Evolutionary conservation across 2,329 filamentous ascomycete genomes (phyloP).

Genomic region (Aspergillus pseudoviridinutans): DNA sequence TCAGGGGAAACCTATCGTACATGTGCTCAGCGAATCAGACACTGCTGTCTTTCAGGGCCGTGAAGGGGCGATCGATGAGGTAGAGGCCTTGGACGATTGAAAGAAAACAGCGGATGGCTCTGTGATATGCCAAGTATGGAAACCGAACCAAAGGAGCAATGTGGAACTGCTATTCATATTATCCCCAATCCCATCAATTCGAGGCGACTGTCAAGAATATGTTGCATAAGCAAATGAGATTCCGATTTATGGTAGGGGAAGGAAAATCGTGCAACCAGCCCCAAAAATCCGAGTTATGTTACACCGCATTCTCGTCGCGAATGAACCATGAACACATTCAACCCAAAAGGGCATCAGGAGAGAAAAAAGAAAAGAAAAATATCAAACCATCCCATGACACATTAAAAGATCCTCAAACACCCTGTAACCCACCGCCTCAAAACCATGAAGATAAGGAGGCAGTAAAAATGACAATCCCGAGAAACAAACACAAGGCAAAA

Average conservation of each 20-base stretch:
- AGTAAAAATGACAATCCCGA: constrained; percentile 41
- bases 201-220: neutral
- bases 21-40: constrained; percentile 66
- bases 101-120: neutral
- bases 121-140: neutral
- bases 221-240: constrained; percentile 20
- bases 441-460: constrained; percentile 41
- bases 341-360: constrained; percentile 32
- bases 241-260: constrained; percentile 35
- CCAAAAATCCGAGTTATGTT: constrained; percentile 43
- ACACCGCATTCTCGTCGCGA: constrained; percentile 43
- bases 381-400: constrained; percentile 47
- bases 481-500: constrained; percentile 56
- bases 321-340: constrained; percentile 41
- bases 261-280: constrained; percentile 29
- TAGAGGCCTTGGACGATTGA: constrained; percentile 70
- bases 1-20: constrained; percentile 79
- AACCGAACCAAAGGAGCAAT: neutral
- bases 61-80: constrained; percentile 77
- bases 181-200: neutral
- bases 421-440: constrained; percentile 44
- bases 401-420: constrained; percentile 46
- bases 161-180: neutral
- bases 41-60: constrained; percentile 56
- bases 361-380: constrained; percentile 20